A percentile compares a stretch with the other conserved stretches of the same genome.
Evolutionary conservation across 2,329 filamentous ascomycete genomes (phyloP).

Genomic region (Colletotrichum scovillei): DNA sequence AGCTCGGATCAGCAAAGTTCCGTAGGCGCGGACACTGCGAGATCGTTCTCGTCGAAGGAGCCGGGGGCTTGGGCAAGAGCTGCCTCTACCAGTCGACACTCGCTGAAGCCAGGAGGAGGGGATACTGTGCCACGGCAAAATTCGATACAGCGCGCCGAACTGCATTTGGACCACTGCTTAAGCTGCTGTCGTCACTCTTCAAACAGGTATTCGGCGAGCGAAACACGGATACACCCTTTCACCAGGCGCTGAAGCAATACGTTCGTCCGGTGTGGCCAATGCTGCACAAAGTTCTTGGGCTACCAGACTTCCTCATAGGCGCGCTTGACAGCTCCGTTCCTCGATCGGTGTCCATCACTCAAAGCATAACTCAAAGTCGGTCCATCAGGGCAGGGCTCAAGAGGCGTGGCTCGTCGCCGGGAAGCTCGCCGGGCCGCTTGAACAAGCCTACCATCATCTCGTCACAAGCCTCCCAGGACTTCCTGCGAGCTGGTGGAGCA

Average conservation of each 20-base stretch:
- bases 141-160: slow-evolving; percentile 71
- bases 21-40: slow-evolving; percentile 72
- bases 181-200: slow-evolving; percentile 73
- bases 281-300: slow-evolving; percentile 69
- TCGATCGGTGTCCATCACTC: slow-evolving; percentile 51
- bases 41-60: slow-evolving; percentile 70
- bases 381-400: slow-evolving; percentile 47
- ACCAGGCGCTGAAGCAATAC: slow-evolving; percentile 70
- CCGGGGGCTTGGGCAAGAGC: slow-evolving; percentile 73
- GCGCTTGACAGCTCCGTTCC: slow-evolving; percentile 52
- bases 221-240: slow-evolving; percentile 73
- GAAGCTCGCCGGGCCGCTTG: slow-evolving; percentile 51
- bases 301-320: slow-evolving; percentile 77
- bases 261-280: slow-evolving; percentile 73
- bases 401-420: slow-evolving; percentile 63
- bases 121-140: slow-evolving; percentile 74
- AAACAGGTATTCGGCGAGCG: slow-evolving; percentile 76
- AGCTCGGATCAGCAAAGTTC: slow-evolving; percentile 68
- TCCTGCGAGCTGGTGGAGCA: slow-evolving; percentile 66
- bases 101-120: slow-evolving; percentile 68
- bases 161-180: slow-evolving; percentile 72
- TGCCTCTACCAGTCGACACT: slow-evolving; percentile 73
- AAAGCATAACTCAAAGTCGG: slow-evolving; percentile 45
- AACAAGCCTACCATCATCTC: slow-evolving; percentile 50
- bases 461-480: slow-evolving; percentile 68